A percentile compares a stretch with the other conserved stretches of the same genome.
These are phyloP conservation scores for Pythium periplocum DNA, from an alignment of 352 stramenopile genomes.

Conservation along the genomic window DNA sequence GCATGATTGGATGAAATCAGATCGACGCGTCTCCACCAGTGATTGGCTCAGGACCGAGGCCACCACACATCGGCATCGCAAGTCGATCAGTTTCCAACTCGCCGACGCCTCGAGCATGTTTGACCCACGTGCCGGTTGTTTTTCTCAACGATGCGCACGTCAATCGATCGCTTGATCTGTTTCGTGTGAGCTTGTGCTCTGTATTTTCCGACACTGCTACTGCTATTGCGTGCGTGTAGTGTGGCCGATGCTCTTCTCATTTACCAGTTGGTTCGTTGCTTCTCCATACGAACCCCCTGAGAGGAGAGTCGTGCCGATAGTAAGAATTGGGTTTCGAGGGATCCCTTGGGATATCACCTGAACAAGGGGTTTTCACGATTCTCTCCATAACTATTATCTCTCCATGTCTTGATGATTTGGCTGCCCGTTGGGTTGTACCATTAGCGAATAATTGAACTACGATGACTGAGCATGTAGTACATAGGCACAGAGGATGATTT, in stretches of 20 bases:
- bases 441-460: no score
- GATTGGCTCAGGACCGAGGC: background rate
- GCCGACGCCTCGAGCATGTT: no score
- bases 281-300: slow-evolving; percentile 16
- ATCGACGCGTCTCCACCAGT: slow-evolving; percentile 6
- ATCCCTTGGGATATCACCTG: slow-evolving; percentile 42
- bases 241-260: slow-evolving; percentile 21
- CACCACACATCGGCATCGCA: background rate
- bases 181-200: no score
- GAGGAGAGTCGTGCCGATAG: slow-evolving; percentile 24
- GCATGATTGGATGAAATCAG: slow-evolving; percentile 11
- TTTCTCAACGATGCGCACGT: no score
- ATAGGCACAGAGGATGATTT: no score
- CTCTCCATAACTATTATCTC: slow-evolving; percentile 29
- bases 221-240: background rate
- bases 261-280: slow-evolving; percentile 14
- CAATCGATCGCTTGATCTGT: no score
- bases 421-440: no score
- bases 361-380: slow-evolving; percentile 58
- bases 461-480: no score
- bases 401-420: no score
- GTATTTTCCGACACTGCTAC: no score
- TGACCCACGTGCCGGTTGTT: no score
- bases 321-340: slow-evolving; percentile 40
- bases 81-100: no score